Base-by-base conservation (phyloP, 176 grass and related monocot genomes). In the Microstegium vimineum region DNA sequence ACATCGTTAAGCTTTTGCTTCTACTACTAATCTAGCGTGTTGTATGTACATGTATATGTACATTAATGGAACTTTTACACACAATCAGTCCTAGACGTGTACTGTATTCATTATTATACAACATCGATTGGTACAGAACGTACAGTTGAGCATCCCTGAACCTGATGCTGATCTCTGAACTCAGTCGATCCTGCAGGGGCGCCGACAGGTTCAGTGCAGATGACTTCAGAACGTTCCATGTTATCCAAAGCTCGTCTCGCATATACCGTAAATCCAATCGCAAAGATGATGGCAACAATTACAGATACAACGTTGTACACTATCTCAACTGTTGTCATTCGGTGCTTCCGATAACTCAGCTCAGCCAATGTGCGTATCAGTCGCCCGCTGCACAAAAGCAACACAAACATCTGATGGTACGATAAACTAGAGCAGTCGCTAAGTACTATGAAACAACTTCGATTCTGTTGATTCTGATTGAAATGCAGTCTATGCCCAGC, bases 241-340 rank as follows among this genome's bases (percentile, higher is more conserved):
- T 83, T 41, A 73, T 83, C 77, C 62, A 99, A 38, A 35, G 91
- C 89, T 79, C 85, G 88, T 92, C 66, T 95, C 15, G 96, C 91
- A 69, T 95, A 94, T 34, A 95, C 52, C 7, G 91, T 92, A 69
- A 99, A 95, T 31, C 79, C 91, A 76, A 94, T 59, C 66, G 80
- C 87, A 64, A 99, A 76, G 28, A 81, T 22, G 72, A 92, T 15
- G 5, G 93, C 80, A 1, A 95, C 73, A 41, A 81, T 16, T 23
- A 88, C 78, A 56, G 93, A 99, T 41, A 99, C 20, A 20, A 87
- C 62, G 66, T 99, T 95, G 87, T 95, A 99, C 10, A 72, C 83
- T 83, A 94, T 99, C 90, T 99, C 91, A 67, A 95, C 61, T 4
- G 91, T 84, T 71, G 91, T 90, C 96, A 95, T 85, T 18, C 82